A percentile compares a stretch with the other conserved stretches of the same genome.
These are phyloP conservation scores for Botrytis squamosa DNA, from an alignment of 2,329 filamentous ascomycete genomes.

Conservation along the genomic window DNA sequence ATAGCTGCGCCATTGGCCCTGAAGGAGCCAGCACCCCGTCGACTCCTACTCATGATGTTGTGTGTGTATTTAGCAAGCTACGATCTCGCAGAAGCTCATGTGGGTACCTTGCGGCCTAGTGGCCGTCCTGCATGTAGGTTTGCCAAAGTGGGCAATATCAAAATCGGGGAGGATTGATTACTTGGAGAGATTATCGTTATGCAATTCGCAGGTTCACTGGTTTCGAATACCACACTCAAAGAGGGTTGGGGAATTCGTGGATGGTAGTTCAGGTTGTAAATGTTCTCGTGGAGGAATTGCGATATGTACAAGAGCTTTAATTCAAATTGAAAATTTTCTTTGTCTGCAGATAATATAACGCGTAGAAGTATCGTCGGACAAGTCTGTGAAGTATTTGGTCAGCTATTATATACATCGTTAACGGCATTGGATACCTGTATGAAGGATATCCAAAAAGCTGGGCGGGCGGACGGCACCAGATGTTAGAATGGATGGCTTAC, in stretches of 20 bases:
- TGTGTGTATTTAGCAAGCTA: slow-evolving; percentile 21
- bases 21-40: slow-evolving; percentile 38
- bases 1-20: slow-evolving; percentile 40
- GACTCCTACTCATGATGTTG: slow-evolving; percentile 37
- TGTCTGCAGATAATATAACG: slow-evolving; percentile 29
- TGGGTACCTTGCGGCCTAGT: slow-evolving; percentile 34
- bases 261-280: not conserved
- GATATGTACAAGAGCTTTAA: slow-evolving; percentile 9
- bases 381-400: slow-evolving; percentile 28
- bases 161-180: not conserved
- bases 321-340: slow-evolving; percentile 27
- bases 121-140: slow-evolving; percentile 37
- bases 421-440: not conserved
- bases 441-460: not conserved
- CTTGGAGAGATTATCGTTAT: not conserved
- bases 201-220: not conserved
- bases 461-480: not conserved
- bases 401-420: not conserved
- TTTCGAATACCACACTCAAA: not conserved
- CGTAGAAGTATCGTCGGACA: slow-evolving; percentile 28
- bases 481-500: slow-evolving; percentile 18
- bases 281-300: slow-evolving; percentile 8
- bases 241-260: not conserved
- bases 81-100: slow-evolving; percentile 22
- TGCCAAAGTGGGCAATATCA: slow-evolving; percentile 34